Conservation (phyloP, 805 yeast genomes). For the Lipomyces kockii region DNA sequence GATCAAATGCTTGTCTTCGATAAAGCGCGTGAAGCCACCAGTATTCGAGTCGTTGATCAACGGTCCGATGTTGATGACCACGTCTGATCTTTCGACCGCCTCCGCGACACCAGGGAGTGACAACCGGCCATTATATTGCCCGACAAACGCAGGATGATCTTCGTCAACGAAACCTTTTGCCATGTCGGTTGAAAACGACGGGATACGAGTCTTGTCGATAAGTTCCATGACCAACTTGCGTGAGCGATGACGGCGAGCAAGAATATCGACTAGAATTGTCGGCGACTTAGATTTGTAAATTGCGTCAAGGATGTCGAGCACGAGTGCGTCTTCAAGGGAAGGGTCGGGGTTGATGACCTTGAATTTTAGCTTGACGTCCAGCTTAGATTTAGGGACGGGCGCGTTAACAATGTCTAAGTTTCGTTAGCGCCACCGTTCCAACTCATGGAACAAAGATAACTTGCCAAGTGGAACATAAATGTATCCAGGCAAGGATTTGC, state of each 20-base stretch:
- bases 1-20: constrained; percentile 52
- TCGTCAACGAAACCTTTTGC: constrained; percentile 81
- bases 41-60: constrained; percentile 69
- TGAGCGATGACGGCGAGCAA: constrained; percentile 65
- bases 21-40: constrained; percentile 62
- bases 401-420: constrained; percentile 29
- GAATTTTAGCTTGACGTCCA: constrained; percentile 46
- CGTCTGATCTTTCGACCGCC: constrained; percentile 62
- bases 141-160: constrained; percentile 63
- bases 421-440: not conserved
- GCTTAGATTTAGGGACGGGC: constrained; percentile 43
- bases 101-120: constrained; percentile 55
- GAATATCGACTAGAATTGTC: constrained; percentile 70
- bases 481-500: constrained; percentile 77
- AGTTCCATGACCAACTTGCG: constrained; percentile 55
- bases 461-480: constrained; percentile 76
- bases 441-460: constrained; percentile 40
- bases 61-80: constrained; percentile 72
- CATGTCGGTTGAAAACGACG: constrained; percentile 64
- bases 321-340: constrained; percentile 46
- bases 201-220: constrained; percentile 53
- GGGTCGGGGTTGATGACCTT: constrained; percentile 41
- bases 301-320: constrained; percentile 53
- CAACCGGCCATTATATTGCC: constrained; percentile 70
- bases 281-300: constrained; percentile 63